Evolutionary conservation across 2,329 filamentous ascomycete genomes (phyloP), one percentile per base, ranked within the genome.

Genomic region (Colletotrichum tamarilloi): DNA sequence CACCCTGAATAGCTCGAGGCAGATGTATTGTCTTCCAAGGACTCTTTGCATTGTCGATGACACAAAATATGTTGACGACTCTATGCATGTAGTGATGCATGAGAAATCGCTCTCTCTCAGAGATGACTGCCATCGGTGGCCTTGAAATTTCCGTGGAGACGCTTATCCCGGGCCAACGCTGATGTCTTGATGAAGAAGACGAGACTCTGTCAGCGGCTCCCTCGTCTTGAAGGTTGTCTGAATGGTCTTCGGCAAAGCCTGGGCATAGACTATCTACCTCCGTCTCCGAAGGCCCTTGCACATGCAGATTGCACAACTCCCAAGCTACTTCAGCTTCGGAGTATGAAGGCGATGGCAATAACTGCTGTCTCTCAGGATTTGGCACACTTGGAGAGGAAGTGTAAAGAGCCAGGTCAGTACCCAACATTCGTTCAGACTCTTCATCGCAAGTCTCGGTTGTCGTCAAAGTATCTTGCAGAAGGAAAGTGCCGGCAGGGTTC

Each of bases 21-120:
- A 79, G 66, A 6, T 79, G 78, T 1, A 79, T 78, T 0, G 76
- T 78, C 57, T 78, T 78, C 78, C 78, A 79, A 0, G 78, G 78
- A 7, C 75, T 78, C 35, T 79, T 79, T 1, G 62, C 52, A 14
- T 79, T 78, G 8, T 78, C 78, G 19, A 79, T 76, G 56, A 79
- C 77, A n/a, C 77, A 78, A 14, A 78, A 79, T 4, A 79, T 63
- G 7, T 77, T 69, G 3, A 79, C 77, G 3, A 77, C 78, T 16
- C 73, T 74, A 7, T 79, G 74, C 5, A 71, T 64, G 32, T 79
- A 79, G 59, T 79, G 76, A 2, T 77, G 70, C 62, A 79, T 76
- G 26, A 79, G 74, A 56, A 77, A 79, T 1, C 72, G 73, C 6
- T 79, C 78, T 52, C 73, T 73, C 0, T 70, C 63, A 4, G 73